Base-by-base conservation (phyloP, 495 filamentous ascomycete species). In the Pyronema domesticum region DNA sequence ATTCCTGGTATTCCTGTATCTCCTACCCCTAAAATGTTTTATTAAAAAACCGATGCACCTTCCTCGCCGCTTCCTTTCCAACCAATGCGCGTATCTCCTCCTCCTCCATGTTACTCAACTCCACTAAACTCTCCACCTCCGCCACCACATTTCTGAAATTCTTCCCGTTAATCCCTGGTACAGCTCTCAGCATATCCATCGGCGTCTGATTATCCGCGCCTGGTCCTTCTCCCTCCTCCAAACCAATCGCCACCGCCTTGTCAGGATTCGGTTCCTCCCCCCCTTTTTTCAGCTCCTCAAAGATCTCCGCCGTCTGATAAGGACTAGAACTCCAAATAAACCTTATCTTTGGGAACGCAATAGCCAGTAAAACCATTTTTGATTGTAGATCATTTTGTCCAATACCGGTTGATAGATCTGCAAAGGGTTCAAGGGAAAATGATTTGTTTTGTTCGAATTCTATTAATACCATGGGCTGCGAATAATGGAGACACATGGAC, bases 391-490 rank as follows among this genome's bases (percentile, higher is more conserved):
- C 89, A 36, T 59, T 49, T 8, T 62, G 56, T 5, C 62, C 23
- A 60, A 11, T 37, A 48, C 11, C 52, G 13, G 57, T 52, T 39
- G 57, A 55, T 8, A 65, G 42, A 51, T 68, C 67, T 49, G 65
- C 58, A 45, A 68, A 69, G n/a, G 66, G 66, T 62, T 68, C 91
- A 13, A 98, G 82, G 8, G 86, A 96, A 68, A 98, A 98, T 17
- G 84, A 86, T 64, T 94, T 95, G 70, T 94, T 87, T 65, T 94
- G 85, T 68, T 96, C 89, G 68, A 98, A 98, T 65, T 98, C 91
- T 60, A 98, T 95, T 35, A 98, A 74, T 3, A 98, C 80, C 75
- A 96, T 83, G 0, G 89, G 86, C 58, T 69, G 79, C 61, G 85
- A 83, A 76, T 98, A 98, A 69, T 96, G 78, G 61, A 83, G 76